phyloP scores from a whole-genome alignment of 768 basidiomycete genomes.

The Pleurotus platypus region DNA sequence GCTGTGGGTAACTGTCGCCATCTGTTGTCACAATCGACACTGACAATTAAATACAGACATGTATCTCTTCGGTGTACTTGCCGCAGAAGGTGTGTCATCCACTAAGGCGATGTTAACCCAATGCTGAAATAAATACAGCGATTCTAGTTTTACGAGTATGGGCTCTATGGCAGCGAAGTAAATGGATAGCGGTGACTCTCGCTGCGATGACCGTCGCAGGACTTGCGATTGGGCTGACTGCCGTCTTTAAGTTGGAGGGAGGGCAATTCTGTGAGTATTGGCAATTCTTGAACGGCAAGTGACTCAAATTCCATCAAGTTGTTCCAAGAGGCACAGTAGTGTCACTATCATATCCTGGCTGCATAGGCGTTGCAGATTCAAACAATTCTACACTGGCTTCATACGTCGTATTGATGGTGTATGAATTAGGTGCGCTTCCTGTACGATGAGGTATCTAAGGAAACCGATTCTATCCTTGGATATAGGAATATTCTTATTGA shows the following conservation, averaged over 20 bases:
- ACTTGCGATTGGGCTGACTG: not conserved
- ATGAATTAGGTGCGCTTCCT: not conserved
- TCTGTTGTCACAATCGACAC: not conserved
- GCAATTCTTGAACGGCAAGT: not conserved
- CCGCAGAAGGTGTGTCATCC: not conserved
- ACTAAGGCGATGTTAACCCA: not conserved
- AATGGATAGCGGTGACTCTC: not conserved
- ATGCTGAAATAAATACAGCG: not conserved
- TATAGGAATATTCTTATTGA: not conserved
- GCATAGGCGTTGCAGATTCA: not conserved
- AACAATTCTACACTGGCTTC: not conserved
- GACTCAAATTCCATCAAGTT: not conserved
- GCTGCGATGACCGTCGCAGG: not conserved
- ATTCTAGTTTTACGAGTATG: constrained; percentile 1
- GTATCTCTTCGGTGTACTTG: constrained; percentile 5
- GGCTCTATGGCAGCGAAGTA: constrained; percentile 3
- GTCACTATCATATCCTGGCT: not conserved
- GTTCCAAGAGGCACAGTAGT: not conserved
- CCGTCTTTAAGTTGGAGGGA: not conserved
- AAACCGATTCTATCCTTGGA: not conserved
- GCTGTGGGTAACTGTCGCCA: not conserved
- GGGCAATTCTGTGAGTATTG: constrained; percentile 3
- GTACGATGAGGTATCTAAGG: not conserved
- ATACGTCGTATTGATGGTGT: not conserved
- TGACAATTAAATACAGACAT: not conserved